Percentiles rank a stretch among this genome's conserved stretches.
phyloP scores from a whole-genome alignment of 495 filamentous ascomycete genomes.

The Sphaerosporella brunnea region DNA sequence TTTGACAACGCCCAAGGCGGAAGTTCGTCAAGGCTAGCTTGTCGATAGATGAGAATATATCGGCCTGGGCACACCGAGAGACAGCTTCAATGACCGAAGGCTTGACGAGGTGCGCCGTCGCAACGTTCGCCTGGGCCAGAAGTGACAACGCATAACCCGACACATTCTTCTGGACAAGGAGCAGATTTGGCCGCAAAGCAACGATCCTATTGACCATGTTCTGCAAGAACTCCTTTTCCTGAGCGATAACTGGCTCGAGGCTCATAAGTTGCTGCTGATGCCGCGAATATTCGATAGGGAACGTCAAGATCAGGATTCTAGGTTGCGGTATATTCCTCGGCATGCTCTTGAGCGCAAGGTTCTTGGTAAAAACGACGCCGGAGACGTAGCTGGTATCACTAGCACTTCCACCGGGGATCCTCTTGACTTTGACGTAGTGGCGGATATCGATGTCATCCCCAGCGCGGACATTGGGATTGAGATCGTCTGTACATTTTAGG shows the following conservation, averaged over 20 bases:
- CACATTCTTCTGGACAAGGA: slow-evolving; percentile 79
- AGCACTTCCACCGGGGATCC: slow-evolving; percentile 75
- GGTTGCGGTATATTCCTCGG: slow-evolving; percentile 66
- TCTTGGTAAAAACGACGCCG: slow-evolving; percentile 92
- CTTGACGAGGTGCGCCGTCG: slow-evolving; percentile 91
- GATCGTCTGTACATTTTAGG: slow-evolving; percentile 79
- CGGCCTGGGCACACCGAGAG: slow-evolving; percentile 71
- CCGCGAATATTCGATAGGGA: slow-evolving; percentile 88
- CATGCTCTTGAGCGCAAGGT: slow-evolving; percentile 91
- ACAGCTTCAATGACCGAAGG: slow-evolving; percentile 88
- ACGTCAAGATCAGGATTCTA: slow-evolving; percentile 80
- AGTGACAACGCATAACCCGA: slow-evolving; percentile 78
- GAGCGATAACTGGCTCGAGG: slow-evolving; percentile 85
- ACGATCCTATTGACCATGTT: slow-evolving; percentile 88
- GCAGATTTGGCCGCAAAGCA: slow-evolving; percentile 60
- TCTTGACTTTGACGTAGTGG: slow-evolving; percentile 97
- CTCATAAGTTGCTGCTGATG: slow-evolving; percentile 96
- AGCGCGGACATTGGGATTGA: slow-evolving; percentile 73
- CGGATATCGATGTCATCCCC: slow-evolving; percentile 95
- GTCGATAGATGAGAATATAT: slow-evolving; percentile 87
- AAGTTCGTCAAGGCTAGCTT: slow-evolving; percentile 73
- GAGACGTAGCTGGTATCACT: slow-evolving; percentile 88
- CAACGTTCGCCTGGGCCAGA: slow-evolving; percentile 70
- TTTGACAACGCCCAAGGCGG: slow-evolving; percentile 58
- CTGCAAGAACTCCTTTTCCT: slow-evolving; percentile 84